A percentile compares a stretch with the other conserved stretches of the same genome.
These are phyloP conservation scores for Monosporascus sp. DNA, from an alignment of 2,329 filamentous ascomycete species.

Conservation along the genomic window DNA sequence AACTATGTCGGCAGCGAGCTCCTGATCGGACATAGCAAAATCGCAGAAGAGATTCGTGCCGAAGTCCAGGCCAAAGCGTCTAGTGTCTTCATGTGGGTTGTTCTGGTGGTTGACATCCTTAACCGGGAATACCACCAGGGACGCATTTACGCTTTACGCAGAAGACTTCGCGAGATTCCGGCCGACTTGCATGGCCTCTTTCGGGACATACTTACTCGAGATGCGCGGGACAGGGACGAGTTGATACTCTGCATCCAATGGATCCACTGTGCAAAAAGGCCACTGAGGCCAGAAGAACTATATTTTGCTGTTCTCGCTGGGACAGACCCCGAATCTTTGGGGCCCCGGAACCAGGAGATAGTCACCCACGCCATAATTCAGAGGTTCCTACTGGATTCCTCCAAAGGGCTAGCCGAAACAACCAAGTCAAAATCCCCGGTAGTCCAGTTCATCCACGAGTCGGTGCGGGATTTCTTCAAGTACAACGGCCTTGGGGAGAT, in stretches of 20 bases:
- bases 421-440: conserved; percentile 24
- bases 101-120: conserved; percentile 33
- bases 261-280: conserved; percentile 44
- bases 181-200: conserved; percentile 42
- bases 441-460: conserved; percentile 36
- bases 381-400: conserved; percentile 34
- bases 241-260: conserved; percentile 45
- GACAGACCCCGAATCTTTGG: conserved; percentile 1
- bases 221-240: conserved; percentile 34
- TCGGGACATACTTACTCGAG: conserved; percentile 42
- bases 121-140: conserved; percentile 29
- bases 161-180: conserved; percentile 31
- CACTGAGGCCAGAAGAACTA: conserved; percentile 38
- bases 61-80: conserved; percentile 32
- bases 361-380: conserved; percentile 18
- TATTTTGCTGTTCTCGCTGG: conserved; percentile 37
- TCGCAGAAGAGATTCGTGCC: conserved; percentile 10
- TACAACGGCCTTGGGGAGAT: conserved; percentile 24
- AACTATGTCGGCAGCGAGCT: conserved; percentile 26
- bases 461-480: conserved; percentile 35
- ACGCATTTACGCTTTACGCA: conserved; percentile 15
- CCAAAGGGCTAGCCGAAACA: conserved; percentile 45
- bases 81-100: conserved; percentile 40
- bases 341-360: conserved; percentile 18
- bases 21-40: conserved; percentile 8